These are phyloP conservation scores for Aureobasidium sp. DNA, from an alignment of 2,329 filamentous ascomycete genomes.

Conservation along the genomic window DNA sequence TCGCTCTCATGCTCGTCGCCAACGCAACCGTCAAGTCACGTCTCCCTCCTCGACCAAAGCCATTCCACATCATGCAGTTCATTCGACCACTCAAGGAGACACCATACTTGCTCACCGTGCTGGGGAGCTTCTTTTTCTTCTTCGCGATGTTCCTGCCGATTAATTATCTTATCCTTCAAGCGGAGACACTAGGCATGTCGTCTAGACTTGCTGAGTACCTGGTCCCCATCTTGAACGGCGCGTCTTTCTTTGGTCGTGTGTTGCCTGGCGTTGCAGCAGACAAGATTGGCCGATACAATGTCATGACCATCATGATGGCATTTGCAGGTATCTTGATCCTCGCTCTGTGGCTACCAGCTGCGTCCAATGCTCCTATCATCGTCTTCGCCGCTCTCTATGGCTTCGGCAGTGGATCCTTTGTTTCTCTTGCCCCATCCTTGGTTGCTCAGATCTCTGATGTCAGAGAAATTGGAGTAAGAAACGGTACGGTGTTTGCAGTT, in stretches of 20 bases:
- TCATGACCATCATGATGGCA: slow-evolving; percentile 45
- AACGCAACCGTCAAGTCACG: slow-evolving; percentile 47
- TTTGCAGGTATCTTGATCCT: slow-evolving; percentile 43
- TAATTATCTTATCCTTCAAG: slow-evolving; percentile 44
- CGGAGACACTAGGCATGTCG: slow-evolving; percentile 43
- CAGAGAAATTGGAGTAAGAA: slow-evolving; percentile 57
- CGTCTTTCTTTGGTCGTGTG: slow-evolving; percentile 47
- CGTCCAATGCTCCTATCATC: slow-evolving; percentile 50
- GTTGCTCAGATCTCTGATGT: slow-evolving; percentile 66
- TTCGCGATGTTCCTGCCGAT: slow-evolving; percentile 56
- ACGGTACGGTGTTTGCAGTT: slow-evolving; percentile 56
- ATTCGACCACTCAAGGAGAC: slow-evolving; percentile 28
- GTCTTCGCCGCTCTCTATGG: slow-evolving; percentile 62
- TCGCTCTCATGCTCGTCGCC: slow-evolving; percentile 50
- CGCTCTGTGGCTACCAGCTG: slow-evolving; percentile 48
- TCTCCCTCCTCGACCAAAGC: slow-evolving; percentile 34
- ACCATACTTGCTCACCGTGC: slow-evolving; percentile 25
- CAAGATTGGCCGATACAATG: slow-evolving; percentile 48
- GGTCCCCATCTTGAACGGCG: slow-evolving; percentile 47
- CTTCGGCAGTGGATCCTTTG: slow-evolving; percentile 60
- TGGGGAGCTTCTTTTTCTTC: slow-evolving; percentile 47
- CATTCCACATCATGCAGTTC: slow-evolving; percentile 28
- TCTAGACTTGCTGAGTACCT: slow-evolving; percentile 44
- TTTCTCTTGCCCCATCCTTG: slow-evolving; percentile 55
- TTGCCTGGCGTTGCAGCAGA: slow-evolving; percentile 50